Evolutionary conservation across 208 protist genomes (phyloP).

Genomic region (Wallacemonas sp.): DNA sequence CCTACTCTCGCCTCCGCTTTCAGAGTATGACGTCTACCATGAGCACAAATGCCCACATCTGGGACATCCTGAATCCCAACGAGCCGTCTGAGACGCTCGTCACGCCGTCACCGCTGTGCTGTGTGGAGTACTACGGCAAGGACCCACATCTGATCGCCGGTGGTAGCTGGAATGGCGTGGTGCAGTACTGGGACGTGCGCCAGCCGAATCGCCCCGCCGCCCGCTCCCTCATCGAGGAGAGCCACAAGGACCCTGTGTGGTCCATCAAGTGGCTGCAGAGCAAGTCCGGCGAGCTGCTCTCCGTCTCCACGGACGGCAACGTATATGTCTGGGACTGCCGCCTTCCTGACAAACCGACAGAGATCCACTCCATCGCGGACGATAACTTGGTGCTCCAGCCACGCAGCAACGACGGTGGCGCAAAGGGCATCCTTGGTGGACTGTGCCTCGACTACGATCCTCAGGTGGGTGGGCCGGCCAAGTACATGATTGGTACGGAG

Average conservation of each 20-base stretch:
- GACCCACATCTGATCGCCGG: slow-evolving; percentile 95
- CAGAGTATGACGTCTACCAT: slow-evolving; percentile 91
- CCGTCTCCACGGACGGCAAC: slow-evolving; percentile 95
- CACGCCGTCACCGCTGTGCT: slow-evolving; percentile 93
- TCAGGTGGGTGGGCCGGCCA: slow-evolving; percentile 90
- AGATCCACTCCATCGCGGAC: slow-evolving; percentile 79
- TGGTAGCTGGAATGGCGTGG: slow-evolving; percentile 96
- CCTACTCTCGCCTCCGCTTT: slow-evolving; percentile 95
- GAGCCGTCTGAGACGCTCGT: slow-evolving; percentile 92
- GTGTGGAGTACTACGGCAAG: slow-evolving; percentile 96
- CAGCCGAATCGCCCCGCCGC: slow-evolving; percentile 87
- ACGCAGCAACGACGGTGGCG: slow-evolving; percentile 89
- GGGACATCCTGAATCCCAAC: slow-evolving; percentile 97
- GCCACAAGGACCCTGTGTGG: slow-evolving; percentile 97
- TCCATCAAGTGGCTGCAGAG: slow-evolving; percentile 95
- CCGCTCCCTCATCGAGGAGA: slow-evolving; percentile 93
- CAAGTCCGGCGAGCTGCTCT: slow-evolving; percentile 95
- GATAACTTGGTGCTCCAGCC: slow-evolving; percentile 88
- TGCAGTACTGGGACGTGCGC: slow-evolving; percentile 96
- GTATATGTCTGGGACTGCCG: slow-evolving; percentile 95
- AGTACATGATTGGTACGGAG: slow-evolving; percentile 98
- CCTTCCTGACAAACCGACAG: slow-evolving; percentile 90
- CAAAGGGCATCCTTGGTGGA: slow-evolving; percentile 89
- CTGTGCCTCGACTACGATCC: slow-evolving; percentile 96
- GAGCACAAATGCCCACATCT: slow-evolving; percentile 95